Evolutionary conservation across 306 rosid genomes (phyloP).

Genomic region (Gillenia trifoliata): DNA sequence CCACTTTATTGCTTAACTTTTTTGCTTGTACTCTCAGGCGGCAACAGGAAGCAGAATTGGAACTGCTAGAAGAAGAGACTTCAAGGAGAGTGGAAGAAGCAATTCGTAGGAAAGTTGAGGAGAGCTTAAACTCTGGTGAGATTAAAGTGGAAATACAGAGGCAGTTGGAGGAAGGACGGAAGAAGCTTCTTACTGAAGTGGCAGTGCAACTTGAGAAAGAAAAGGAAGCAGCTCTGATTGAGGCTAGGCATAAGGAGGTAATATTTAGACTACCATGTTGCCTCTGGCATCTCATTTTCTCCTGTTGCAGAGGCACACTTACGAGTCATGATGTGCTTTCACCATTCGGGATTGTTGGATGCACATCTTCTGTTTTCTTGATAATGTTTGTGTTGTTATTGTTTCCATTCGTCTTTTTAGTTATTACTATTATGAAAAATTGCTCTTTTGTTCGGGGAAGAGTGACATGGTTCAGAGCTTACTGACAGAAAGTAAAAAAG

Average conservation of each 20-base stretch:
- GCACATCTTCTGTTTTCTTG: neutral
- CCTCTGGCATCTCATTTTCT: neutral
- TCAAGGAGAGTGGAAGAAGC: conserved; percentile 77
- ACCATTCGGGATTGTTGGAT: neutral
- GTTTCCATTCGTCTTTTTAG: neutral
- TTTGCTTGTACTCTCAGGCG: conserved; percentile 47
- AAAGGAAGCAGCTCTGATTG: conserved; percentile 75
- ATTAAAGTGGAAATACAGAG: conserved; percentile 52
- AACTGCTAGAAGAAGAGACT: conserved; percentile 76
- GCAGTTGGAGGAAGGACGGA: conserved; percentile 72
- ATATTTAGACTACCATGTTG: neutral
- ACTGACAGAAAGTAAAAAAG: neutral
- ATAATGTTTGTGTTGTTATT: neutral
- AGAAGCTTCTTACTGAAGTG: conserved; percentile 64
- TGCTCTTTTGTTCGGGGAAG: neutral
- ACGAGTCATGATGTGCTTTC: neutral
- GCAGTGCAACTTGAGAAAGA: conserved; percentile 76
- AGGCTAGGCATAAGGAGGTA: conserved; percentile 90
- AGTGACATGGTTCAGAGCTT: neutral
- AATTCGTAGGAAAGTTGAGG: conserved; percentile 63
- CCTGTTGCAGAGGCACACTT: neutral
- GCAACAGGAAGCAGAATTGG: conserved; percentile 66
- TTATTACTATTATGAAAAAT: neutral
- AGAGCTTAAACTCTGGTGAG: conserved; percentile 66
- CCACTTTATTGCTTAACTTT: conserved; percentile 37